Base-by-base conservation (phyloP, 148 eudicot genomes). In the Camellia sinensis region DNA sequence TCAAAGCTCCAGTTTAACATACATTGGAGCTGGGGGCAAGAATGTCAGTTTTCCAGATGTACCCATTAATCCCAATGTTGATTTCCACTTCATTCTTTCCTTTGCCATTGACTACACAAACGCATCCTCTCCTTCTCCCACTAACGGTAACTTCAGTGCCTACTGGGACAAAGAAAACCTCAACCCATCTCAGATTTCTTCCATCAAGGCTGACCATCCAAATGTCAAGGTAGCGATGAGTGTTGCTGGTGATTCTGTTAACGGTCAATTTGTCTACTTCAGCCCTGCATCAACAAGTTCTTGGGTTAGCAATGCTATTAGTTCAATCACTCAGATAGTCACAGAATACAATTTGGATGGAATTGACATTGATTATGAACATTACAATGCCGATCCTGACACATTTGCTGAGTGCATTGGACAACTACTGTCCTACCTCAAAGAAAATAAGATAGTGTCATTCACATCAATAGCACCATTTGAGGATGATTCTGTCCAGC, bases 361-460 rank as follows among this genome's bases (percentile, higher is more conserved):
- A 10, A 82, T 85, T 7, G 87, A 82, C 57, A 75, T 85, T n/a
- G 83, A 85, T 77, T 79, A 85, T n/a, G 83, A 85, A 52, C 85
- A 82, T 40, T 85, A 82, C 83, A 48, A 19, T 14, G n/a, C 75
- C 9, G 85, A 85, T 67, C 81, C 85, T 7, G 71, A 82, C 21
- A 82, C 81, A 41, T 82, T 79, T 57, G 78, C 79, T 21, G 80
- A 85, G 43, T 80, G 81, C 77, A 75, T 84, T 7, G 83, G 83
- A 41, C 62, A 57, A 48, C 81, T 79, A 44, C 21, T 80, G 8
- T 76, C 17, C 50, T 71, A 80, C 62, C 83, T 82, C 1, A 69
- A 85, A 66, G 74, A 85, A 44, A 77, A 85, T 29, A 8, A 76
- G 9, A 50, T 85, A 14, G 75, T 72, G 13, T 53, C 72, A 4